These are phyloP conservation scores for Ophiosphaerella korrae DNA, from an alignment of 2,329 filamentous ascomycete genomes.

Conservation along the genomic window DNA sequence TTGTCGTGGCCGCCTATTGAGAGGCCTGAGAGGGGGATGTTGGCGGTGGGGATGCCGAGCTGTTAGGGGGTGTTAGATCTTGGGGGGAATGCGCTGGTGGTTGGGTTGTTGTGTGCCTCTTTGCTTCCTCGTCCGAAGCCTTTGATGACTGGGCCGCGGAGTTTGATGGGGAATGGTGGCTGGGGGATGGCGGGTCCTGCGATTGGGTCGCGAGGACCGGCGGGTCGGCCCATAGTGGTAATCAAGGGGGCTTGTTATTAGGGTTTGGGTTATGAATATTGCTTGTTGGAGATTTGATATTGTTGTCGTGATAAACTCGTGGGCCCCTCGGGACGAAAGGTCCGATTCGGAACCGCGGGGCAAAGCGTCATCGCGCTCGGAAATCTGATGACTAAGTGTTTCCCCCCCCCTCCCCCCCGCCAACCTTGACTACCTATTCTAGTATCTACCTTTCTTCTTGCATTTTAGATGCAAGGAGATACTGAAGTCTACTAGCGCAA, in stretches of 20 bases:
- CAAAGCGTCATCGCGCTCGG: conserved; percentile 4
- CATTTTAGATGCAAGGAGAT: too few species aligned
- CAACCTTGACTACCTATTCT: too few species aligned
- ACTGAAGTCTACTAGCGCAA: too few species aligned
- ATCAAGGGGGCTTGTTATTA: not conserved
- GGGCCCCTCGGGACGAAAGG: not conserved
- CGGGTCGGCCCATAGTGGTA: conserved; percentile 29
- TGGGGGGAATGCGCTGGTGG: conserved; percentile 12
- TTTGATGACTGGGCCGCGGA: conserved; percentile 86
- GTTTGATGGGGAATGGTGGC: conserved; percentile 78
- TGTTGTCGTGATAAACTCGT: conserved; percentile 1
- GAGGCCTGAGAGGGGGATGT: conserved; percentile 73
- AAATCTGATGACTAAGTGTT: too few species aligned
- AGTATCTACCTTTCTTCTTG: too few species aligned
- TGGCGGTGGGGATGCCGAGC: conserved; percentile 96
- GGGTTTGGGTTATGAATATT: not conserved
- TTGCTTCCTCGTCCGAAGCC: conserved; percentile 94
- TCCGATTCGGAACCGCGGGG: conserved; percentile 11
- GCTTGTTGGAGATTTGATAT: not conserved
- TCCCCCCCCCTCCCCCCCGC: too few species aligned
- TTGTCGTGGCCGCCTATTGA: conserved; percentile 68
- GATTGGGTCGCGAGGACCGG: conserved; percentile 52
- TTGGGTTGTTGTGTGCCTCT: conserved; percentile 66
- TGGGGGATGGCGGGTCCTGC: conserved; percentile 75
- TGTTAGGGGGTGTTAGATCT: conserved; percentile 42